These are phyloP conservation scores for Nevesoporus exiguus DNA, from an alignment of 768 basidiomycete genomes.

Conservation along the genomic window DNA sequence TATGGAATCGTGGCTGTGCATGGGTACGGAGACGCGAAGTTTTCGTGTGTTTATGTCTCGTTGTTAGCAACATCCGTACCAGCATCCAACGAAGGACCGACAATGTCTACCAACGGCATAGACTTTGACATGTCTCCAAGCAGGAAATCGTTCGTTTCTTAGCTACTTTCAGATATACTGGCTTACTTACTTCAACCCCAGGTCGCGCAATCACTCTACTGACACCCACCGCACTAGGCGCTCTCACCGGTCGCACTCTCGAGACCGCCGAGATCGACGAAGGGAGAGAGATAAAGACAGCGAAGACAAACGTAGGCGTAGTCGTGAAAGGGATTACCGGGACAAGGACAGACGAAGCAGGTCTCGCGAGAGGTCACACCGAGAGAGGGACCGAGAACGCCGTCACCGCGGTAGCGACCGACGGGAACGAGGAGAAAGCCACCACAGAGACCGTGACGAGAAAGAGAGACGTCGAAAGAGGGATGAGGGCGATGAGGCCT, in stretches of 20 bases:
- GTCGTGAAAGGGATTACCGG: slow-evolving; percentile 51
- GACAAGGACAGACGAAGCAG: slow-evolving; percentile 45
- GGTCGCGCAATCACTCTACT: slow-evolving; percentile 71
- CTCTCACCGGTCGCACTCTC: slow-evolving; percentile 70
- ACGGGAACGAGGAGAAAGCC: slow-evolving; percentile 51
- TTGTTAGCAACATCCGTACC: slow-evolving; percentile 10
- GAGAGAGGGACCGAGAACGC: slow-evolving; percentile 37
- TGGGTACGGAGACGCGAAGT: slow-evolving; percentile 25
- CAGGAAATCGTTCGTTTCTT: slow-evolving; percentile 54
- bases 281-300: slow-evolving; percentile 50
- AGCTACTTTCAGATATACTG: not conserved
- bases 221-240: slow-evolving; percentile 71
- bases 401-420: slow-evolving; percentile 46
- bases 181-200: slow-evolving; percentile 23
- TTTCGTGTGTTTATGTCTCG: slow-evolving; percentile 33
- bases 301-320: slow-evolving; percentile 60
- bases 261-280: slow-evolving; percentile 47
- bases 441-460: slow-evolving; percentile 52
- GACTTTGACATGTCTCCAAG: slow-evolving; percentile 60
- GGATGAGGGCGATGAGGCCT: slow-evolving; percentile 55
- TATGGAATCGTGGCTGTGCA: slow-evolving; percentile 22
- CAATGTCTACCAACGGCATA: slow-evolving; percentile 55
- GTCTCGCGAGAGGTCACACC: slow-evolving; percentile 50
- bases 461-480: slow-evolving; percentile 62
- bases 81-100: slow-evolving; percentile 1